Percentiles rank a stretch among this genome's conserved stretches.
Evolutionary conservation across 2,329 filamentous ascomycete genomes (phyloP).

Genomic region (Coccinonectria pachysandricola): DNA sequence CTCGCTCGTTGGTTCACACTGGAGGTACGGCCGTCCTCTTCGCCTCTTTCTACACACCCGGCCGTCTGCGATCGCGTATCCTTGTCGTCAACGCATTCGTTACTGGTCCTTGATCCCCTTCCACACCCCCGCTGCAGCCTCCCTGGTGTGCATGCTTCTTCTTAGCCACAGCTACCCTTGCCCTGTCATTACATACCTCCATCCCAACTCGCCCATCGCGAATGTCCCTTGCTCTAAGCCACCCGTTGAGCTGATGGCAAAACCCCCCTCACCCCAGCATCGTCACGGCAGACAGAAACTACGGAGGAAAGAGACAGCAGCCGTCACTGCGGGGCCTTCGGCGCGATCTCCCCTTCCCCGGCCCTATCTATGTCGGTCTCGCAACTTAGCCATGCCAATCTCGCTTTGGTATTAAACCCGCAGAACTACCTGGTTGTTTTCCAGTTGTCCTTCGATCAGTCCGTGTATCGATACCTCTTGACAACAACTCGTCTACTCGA

Average conservation of each 20-base stretch:
- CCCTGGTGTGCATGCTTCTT: conserved; percentile 13
- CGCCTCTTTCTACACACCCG: conserved; percentile 7
- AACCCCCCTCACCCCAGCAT: too few relatives aligned
- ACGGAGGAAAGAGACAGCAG: too few relatives aligned
- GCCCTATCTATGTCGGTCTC: conserved; percentile 13
- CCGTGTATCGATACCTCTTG: too few relatives aligned
- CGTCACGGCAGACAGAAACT: too few relatives aligned
- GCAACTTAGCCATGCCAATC: conserved; percentile 14
- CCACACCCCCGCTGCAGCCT: conserved; percentile 10
- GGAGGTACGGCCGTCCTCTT: conserved; percentile 9
- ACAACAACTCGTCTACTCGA: too few relatives aligned
- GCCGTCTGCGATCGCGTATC: conserved; percentile 15
- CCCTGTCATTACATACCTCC: conserved; percentile 4
- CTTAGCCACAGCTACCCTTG: conserved; percentile 13
- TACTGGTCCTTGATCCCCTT: conserved; percentile 15
- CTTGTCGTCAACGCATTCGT: conserved; percentile 10
- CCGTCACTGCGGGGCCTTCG: conserved; percentile 15
- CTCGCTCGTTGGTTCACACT: conserved; percentile 6
- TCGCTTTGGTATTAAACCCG: conserved; percentile 11
- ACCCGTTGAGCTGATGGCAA: too few relatives aligned
- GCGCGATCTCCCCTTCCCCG: conserved; percentile 12
- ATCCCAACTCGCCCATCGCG: conserved; percentile 15
- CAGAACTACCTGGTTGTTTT: conserved; percentile 7
- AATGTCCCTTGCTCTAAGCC: too few relatives aligned
- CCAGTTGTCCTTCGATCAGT: conserved; percentile 1